Percentiles rank a stretch among this genome's conserved stretches.
phyloP scores from a whole-genome alignment of 1,139 yeast genomes.

The Starmera stellimalicola region DNA sequence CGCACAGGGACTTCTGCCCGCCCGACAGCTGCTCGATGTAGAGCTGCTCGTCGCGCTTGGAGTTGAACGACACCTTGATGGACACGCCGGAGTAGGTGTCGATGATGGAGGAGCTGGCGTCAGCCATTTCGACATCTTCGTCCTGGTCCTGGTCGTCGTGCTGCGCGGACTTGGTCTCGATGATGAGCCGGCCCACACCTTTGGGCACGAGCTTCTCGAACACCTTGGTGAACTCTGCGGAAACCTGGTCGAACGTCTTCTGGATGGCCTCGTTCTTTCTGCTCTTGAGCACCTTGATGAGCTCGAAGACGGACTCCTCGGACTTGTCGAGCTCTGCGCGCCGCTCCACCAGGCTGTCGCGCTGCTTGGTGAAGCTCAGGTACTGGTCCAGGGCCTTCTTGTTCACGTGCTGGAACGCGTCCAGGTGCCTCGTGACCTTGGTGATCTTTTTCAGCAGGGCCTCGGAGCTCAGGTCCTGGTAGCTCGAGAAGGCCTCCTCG shows the following conservation, averaged over 20 bases:
- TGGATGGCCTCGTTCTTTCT: slow-evolving; percentile 81
- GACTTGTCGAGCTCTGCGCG: slow-evolving; percentile 65
- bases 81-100: slow-evolving; percentile 76
- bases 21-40: slow-evolving; percentile 89
- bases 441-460: slow-evolving; percentile 48
- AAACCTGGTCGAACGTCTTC: slow-evolving; percentile 68
- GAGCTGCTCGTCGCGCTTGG: slow-evolving; percentile 78
- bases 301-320: slow-evolving; percentile 58
- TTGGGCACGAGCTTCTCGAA: slow-evolving; percentile 78
- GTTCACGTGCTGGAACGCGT: slow-evolving; percentile 69
- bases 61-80: slow-evolving; percentile 83
- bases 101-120: slow-evolving; percentile 23
- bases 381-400: slow-evolving; percentile 87
- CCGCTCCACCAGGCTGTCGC: slow-evolving; percentile 56
- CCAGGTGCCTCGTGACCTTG: slow-evolving; percentile 46
- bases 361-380: slow-evolving; percentile 62
- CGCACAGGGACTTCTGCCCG: slow-evolving; percentile 93
- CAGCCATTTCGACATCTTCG: slow-evolving; percentile 17
- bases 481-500: slow-evolving; percentile 65
- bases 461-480: slow-evolving; percentile 35
- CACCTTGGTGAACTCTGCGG: slow-evolving; percentile 61
- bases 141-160: slow-evolving; percentile 16
- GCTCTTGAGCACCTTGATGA: slow-evolving; percentile 62
- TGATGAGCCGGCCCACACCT: slow-evolving; percentile 68
- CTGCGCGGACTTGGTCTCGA: slow-evolving; percentile 37